Evolutionary conservation across 2,329 filamentous ascomycete species (phyloP), one percentile per base, ranked within the genome.

Genomic region (Orbilia blumenaviensis): DNA sequence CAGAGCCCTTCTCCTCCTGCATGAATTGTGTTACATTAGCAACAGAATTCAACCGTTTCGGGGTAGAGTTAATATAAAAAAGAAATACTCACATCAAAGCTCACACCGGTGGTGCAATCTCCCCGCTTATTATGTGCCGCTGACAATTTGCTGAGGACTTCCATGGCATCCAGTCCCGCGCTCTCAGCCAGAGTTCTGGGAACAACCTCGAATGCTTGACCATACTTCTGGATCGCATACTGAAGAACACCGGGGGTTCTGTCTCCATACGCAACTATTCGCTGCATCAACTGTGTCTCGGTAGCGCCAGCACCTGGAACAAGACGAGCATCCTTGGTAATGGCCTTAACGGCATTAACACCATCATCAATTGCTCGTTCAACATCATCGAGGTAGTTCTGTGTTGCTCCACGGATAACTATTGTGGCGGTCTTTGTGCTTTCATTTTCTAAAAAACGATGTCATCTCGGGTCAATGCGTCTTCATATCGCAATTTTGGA

Each of bases 281-380:
- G 90, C 86, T 97, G 93, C 62, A 96, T 91, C 75, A 99, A 88
- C 85, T 97, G 92, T 83, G 96, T 90, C 84, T 99, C 95, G 78
- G 94, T 93, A 54, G 95, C 94, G 81, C 95, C 96, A 29, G 95
- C 95, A 79, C 95, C 95, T 38, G 95, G 93, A 0, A 99, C 94
- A 72, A 99, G 87, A 78, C 94, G 89, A 5, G 94, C 86, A 82
- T 99, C 96, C 83, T 92, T 92, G 77, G 95, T 98, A 83, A 99
- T 96, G 79, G 95, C 95, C 86, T 99, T 99, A 83, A 99, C 92
- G 62, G 96, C 96, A 82, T 98, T 99, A 83, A 99, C 95, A 79
- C 95, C 95, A 80, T 99, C 95, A 81, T 99, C 95, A 68, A 99
- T 94, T 60, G 95, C 95, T 78, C 95, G 91, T 87, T 99, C 95